Evolutionary conservation across 148 eudicot genomes (phyloP).

Genomic region (Vaccinium darrowii): DNA sequence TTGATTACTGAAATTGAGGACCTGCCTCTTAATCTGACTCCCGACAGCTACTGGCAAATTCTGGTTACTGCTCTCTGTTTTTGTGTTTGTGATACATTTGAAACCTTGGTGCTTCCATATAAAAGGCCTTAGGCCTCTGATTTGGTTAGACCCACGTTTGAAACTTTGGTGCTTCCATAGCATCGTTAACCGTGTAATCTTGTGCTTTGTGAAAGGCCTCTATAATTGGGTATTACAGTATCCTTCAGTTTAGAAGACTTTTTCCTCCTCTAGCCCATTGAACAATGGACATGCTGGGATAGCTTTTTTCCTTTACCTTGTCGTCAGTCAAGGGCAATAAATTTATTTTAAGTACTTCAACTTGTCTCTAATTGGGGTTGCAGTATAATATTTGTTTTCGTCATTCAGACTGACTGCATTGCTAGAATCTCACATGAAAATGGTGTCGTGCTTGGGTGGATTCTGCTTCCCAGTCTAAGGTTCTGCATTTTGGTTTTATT

Average conservation of each 20-base stretch:
- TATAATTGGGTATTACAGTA: background rate
- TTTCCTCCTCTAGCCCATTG: background rate
- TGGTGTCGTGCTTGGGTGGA: slow-evolving; percentile 77
- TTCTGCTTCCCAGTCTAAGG: slow-evolving; percentile 84
- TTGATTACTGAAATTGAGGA: background rate
- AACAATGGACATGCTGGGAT: background rate
- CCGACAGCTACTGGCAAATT: background rate
- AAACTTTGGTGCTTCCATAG: background rate
- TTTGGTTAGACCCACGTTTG: background rate
- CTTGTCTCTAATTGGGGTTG: background rate
- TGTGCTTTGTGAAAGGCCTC: background rate
- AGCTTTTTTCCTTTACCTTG: background rate
- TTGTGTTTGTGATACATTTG: background rate
- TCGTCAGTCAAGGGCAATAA: background rate
- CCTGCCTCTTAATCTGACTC: background rate
- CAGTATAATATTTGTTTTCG: slow-evolving; percentile 11
- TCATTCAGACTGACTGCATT: slow-evolving; percentile 81
- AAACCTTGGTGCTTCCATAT: background rate
- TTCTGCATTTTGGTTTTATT: slow-evolving; percentile 23
- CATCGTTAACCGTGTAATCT: background rate
- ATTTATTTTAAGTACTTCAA: background rate
- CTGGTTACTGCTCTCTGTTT: slow-evolving; percentile 1
- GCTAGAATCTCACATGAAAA: slow-evolving; percentile 70
- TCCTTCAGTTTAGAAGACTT: background rate
- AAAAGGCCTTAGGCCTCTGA: background rate